Evolutionary conservation across 2,329 filamentous ascomycete species (phyloP).

Genomic region (Paecilomyces formosus): DNA sequence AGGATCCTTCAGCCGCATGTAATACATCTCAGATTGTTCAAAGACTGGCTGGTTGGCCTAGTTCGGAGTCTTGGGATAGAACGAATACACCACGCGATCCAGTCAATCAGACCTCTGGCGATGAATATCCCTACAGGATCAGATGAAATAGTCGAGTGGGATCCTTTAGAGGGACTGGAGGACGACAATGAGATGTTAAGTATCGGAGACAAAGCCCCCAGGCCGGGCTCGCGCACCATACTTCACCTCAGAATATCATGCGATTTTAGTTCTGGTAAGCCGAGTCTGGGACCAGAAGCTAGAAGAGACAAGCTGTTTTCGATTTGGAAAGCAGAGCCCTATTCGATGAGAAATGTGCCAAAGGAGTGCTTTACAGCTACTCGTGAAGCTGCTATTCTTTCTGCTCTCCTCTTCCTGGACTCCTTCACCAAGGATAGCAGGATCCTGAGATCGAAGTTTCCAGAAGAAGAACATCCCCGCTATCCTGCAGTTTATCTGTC

Average conservation of each 20-base stretch:
- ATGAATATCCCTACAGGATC: not conserved
- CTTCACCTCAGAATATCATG: not conserved
- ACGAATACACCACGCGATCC: not conserved
- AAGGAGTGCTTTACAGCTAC: not conserved
- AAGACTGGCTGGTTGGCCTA: slow-evolving; percentile 1
- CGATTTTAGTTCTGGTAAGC: not conserved
- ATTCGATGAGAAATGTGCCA: not conserved
- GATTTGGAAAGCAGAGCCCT: not conserved
- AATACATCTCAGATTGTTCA: not conserved
- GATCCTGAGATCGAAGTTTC: slow-evolving; percentile 2
- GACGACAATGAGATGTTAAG: not conserved
- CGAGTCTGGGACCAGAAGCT: not conserved
- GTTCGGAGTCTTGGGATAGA: not conserved
- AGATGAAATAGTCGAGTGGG: not conserved
- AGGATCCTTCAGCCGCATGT: not conserved
- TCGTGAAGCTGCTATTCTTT: slow-evolving; percentile 9
- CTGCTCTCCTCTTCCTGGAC: slow-evolving; percentile 11
- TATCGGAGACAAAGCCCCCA: not conserved
- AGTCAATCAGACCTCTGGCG: not conserved
- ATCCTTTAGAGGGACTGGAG: not conserved
- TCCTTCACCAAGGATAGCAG: not conserved
- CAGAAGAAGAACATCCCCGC: slow-evolving; percentile 2
- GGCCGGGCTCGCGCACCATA: not conserved
- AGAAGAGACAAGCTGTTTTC: not conserved
- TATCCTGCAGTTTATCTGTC: slow-evolving; percentile 8